These are phyloP conservation scores for Elsinoe necatrix DNA, from an alignment of 2,329 filamentous ascomycete genomes.

Conservation along the genomic window DNA sequence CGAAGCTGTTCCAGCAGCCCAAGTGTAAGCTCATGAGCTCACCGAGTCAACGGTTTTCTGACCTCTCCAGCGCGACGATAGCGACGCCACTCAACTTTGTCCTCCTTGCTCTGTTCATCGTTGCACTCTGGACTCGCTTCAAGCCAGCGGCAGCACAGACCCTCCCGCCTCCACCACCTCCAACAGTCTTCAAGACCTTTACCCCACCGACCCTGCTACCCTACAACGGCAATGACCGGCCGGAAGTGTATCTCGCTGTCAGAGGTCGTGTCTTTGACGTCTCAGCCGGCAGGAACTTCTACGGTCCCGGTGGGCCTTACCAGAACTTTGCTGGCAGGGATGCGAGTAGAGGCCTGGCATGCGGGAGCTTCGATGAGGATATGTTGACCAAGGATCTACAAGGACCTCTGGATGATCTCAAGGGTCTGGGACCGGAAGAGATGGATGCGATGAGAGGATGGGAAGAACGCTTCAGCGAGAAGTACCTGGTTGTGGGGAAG, in stretches of 20 bases:
- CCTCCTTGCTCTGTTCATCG: constrained; percentile 49
- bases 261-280: constrained; percentile 90
- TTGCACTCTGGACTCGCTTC: constrained; percentile 52
- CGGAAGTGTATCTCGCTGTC: constrained; percentile 82
- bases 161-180: constrained; percentile 51
- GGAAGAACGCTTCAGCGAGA: constrained; percentile 88
- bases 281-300: constrained; percentile 78
- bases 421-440: constrained; percentile 64
- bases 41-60: not conserved
- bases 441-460: constrained; percentile 77
- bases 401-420: constrained; percentile 68
- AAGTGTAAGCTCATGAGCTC: constrained; percentile 32
- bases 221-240: constrained; percentile 66
- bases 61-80: constrained; percentile 41
- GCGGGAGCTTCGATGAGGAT: constrained; percentile 85
- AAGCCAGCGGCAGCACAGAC: constrained; percentile 33
- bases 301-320: constrained; percentile 91
- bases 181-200: constrained; percentile 80
- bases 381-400: constrained; percentile 91
- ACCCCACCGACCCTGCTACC: constrained; percentile 74
- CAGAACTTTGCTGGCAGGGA: constrained; percentile 93
- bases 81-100: constrained; percentile 54
- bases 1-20: constrained; percentile 30
- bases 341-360: constrained; percentile 77
- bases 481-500: constrained; percentile 90